phyloP scores from a whole-genome alignment of 352 stramenopile genomes.

The Globisporangium viniferum region DNA sequence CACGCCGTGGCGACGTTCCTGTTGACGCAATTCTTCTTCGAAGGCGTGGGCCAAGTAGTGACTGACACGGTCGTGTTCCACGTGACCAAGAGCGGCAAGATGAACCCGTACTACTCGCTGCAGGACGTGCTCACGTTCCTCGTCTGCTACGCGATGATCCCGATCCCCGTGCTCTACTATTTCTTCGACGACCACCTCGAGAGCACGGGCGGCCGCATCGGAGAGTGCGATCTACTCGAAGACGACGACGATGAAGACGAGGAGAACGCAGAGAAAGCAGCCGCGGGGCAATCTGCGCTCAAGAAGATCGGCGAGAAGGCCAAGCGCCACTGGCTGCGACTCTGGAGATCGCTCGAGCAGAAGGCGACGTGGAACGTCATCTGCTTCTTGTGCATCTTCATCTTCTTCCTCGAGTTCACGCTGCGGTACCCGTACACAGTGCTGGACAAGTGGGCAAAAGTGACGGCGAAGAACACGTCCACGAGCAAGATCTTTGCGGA shows the following conservation, averaged over 20 bases:
- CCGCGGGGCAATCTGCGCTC: conserved; percentile 8
- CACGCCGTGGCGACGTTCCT: conserved; percentile 32
- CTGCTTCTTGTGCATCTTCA: conserved; percentile 38
- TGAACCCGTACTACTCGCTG: conserved; percentile 25
- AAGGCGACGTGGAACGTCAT: conserved; percentile 35
- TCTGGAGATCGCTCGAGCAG: conserved; percentile 30
- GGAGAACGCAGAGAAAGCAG: conserved; percentile 18
- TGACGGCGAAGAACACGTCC: conserved; percentile 31
- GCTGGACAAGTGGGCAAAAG: conserved; percentile 36
- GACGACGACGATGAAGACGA: conserved; percentile 20
- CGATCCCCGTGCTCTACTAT: conserved; percentile 28
- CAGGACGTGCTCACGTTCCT: conserved; percentile 31
- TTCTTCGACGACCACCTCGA: conserved; percentile 41
- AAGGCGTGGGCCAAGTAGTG: conserved; percentile 33
- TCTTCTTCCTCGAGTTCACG: conserved; percentile 51
- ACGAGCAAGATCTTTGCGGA: conserved; percentile 27
- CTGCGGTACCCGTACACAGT: conserved; percentile 34
- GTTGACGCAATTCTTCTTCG: conserved; percentile 29
- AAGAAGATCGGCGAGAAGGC: conserved; percentile 21
- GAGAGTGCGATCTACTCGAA: conserved; percentile 22
- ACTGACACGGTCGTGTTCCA: conserved; percentile 32
- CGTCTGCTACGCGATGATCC: conserved; percentile 39
- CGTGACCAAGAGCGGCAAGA: conserved; percentile 12
- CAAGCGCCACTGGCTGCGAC: conserved; percentile 31
- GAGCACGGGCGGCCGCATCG: conserved; percentile 23